These are phyloP conservation scores for Colletotrichum gloeosporioides DNA, from an alignment of 2,329 filamentous ascomycete genomes.

Conservation along the genomic window DNA sequence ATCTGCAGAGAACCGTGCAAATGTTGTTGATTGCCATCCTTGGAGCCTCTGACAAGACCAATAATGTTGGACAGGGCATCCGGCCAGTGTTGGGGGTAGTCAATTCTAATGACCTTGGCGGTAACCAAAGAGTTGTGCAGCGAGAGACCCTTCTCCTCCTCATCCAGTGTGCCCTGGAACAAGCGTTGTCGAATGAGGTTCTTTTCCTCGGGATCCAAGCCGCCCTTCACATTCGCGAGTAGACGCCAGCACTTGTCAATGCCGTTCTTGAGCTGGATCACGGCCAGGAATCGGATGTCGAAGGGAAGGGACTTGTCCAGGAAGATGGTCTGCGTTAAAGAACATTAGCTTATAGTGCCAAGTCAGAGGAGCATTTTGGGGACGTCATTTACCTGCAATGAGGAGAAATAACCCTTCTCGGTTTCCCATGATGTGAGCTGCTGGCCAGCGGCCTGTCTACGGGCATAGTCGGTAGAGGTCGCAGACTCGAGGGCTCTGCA, in stretches of 20 bases:
- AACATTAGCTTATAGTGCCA: background rate
- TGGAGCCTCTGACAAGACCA: constrained; percentile 64
- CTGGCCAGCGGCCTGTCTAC: constrained; percentile 71
- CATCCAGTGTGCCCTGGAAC: constrained; percentile 77
- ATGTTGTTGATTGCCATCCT: constrained; percentile 65
- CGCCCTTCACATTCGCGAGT: constrained; percentile 62
- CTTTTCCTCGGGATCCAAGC: constrained; percentile 79
- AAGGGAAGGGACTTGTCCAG: constrained; percentile 78
- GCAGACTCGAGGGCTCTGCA: constrained; percentile 69
- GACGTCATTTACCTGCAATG: constrained; percentile 64
- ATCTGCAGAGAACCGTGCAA: constrained; percentile 77
- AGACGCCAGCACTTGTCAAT: constrained; percentile 92
- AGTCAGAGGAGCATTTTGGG: background rate
- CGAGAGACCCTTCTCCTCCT: constrained; percentile 77
- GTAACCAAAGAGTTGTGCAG: constrained; percentile 88
- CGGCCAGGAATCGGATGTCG: constrained; percentile 84
- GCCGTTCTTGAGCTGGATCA: constrained; percentile 96
- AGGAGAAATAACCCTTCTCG: constrained; percentile 68
- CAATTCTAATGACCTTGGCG: constrained; percentile 87
- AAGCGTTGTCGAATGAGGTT: constrained; percentile 75
- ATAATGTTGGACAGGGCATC: constrained; percentile 67
- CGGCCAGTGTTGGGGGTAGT: constrained; percentile 88
- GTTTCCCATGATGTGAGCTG: constrained; percentile 77
- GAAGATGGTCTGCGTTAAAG: constrained; percentile 69
- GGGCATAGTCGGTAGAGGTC: constrained; percentile 64